Evolutionary conservation across 2,329 filamentous ascomycete species (phyloP).

Genomic region (Aspergillus unguis): DNA sequence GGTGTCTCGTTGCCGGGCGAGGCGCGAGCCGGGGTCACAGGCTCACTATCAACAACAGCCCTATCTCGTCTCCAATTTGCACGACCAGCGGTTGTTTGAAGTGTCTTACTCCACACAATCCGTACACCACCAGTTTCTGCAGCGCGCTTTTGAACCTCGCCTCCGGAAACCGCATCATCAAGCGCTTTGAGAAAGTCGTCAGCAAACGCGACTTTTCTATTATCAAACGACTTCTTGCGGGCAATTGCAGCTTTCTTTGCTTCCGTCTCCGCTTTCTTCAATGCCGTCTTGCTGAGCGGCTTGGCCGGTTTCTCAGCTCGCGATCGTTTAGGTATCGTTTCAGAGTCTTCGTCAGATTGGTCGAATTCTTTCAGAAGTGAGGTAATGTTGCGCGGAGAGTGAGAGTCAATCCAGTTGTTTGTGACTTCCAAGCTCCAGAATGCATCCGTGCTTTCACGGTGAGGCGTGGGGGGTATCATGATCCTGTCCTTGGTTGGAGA

Average conservation of each 20-base stretch:
- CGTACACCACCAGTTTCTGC: slow-evolving; percentile 55
- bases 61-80: slow-evolving; percentile 68
- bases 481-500: slow-evolving; percentile 48
- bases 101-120: slow-evolving; percentile 60
- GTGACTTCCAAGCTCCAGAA: slow-evolving; percentile 54
- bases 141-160: slow-evolving; percentile 49
- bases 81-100: slow-evolving; percentile 61
- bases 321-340: slow-evolving; percentile 12
- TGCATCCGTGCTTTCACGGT: slow-evolving; percentile 50
- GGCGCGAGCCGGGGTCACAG: slow-evolving; percentile 6
- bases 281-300: slow-evolving; percentile 35
- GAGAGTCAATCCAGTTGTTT: slow-evolving; percentile 54
- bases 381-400: slow-evolving; percentile 49
- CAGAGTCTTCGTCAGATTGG: slow-evolving; percentile 32
- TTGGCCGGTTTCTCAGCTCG: slow-evolving; percentile 17
- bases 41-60: neutral
- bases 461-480: slow-evolving; percentile 49
- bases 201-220: slow-evolving; percentile 52
- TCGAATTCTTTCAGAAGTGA: slow-evolving; percentile 32
- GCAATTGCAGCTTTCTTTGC: slow-evolving; percentile 35
- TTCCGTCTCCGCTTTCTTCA: slow-evolving; percentile 38
- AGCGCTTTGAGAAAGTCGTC: slow-evolving; percentile 54
- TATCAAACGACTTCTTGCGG: slow-evolving; percentile 52
- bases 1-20: slow-evolving; percentile 15
- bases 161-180: slow-evolving; percentile 51